Evolutionary conservation across 768 basidiomycete genomes (phyloP).

Genomic region (Zangia roseola): DNA sequence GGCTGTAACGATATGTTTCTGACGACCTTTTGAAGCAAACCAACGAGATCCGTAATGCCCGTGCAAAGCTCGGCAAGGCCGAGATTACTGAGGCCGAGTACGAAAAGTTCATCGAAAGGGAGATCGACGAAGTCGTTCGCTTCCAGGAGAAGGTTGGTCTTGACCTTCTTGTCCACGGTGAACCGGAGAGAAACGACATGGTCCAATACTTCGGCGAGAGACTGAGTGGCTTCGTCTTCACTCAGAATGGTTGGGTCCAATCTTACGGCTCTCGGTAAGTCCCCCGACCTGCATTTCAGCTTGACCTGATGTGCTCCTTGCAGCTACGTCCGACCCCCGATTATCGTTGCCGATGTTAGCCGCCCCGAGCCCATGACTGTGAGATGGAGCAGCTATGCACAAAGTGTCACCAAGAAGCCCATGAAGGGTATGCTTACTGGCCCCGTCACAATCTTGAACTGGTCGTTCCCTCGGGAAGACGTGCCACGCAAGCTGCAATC

Average conservation of each 20-base stretch:
- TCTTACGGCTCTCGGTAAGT: conserved; percentile 94
- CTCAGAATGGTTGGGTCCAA: conserved; percentile 99
- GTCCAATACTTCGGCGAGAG: conserved; percentile 99
- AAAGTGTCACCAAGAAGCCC: conserved; percentile 87
- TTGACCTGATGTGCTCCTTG: conserved; percentile 8
- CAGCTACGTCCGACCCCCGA: conserved; percentile 96
- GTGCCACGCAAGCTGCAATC: conserved; percentile 95
- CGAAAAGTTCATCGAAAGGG: conserved; percentile 97
- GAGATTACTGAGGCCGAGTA: conserved; percentile 86
- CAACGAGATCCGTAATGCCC: conserved; percentile 96
- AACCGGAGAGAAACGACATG: conserved; percentile 99
- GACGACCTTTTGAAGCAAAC: conserved; percentile 66
- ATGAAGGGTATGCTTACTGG: conserved; percentile 99
- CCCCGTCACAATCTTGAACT: conserved; percentile 98
- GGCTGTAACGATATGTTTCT: neutral
- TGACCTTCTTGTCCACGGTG: conserved; percentile 97
- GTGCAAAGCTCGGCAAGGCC: conserved; percentile 91
- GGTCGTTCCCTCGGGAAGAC: conserved; percentile 99
- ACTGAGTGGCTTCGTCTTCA: conserved; percentile 94
- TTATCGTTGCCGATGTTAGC: conserved; percentile 97
- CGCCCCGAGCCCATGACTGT: conserved; percentile 93
- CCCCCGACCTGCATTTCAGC: conserved; percentile 3
- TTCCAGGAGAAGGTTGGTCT: conserved; percentile 98
- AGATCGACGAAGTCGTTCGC: conserved; percentile 87
- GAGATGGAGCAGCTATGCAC: conserved; percentile 94